A percentile compares a stretch with the other conserved stretches of the same genome.
Evolutionary conservation across 768 basidiomycete species (phyloP).

Genomic region (Sistotremastrum suecicum): DNA sequence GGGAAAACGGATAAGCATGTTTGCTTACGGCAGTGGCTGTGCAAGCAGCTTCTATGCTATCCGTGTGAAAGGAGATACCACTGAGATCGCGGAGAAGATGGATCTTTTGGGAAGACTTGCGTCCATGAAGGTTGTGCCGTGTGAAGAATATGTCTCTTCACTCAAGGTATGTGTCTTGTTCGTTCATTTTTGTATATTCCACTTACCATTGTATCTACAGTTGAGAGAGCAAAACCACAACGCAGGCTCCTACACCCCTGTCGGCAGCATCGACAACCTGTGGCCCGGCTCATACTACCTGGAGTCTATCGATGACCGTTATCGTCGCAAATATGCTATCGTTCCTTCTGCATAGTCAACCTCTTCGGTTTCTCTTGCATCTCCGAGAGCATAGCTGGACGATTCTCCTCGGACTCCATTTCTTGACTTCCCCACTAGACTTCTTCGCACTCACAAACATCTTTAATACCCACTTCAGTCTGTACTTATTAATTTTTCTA

Average conservation of each 20-base stretch:
- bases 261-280: slow-evolving; percentile 81
- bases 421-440: neutral
- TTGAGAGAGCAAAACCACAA: slow-evolving; percentile 97
- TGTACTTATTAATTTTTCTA: no score
- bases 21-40: slow-evolving; percentile 93
- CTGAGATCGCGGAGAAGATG: slow-evolving; percentile 68
- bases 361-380: neutral
- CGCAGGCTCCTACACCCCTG: slow-evolving; percentile 68
- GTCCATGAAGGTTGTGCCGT: slow-evolving; percentile 81
- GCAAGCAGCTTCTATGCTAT: slow-evolving; percentile 91
- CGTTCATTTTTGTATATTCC: slow-evolving; percentile 1
- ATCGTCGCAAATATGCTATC: slow-evolving; percentile 74
- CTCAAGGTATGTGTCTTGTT: slow-evolving; percentile 37
- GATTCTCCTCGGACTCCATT: no score
- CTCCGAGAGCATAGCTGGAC: neutral
- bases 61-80: slow-evolving; percentile 76
- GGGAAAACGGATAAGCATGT: slow-evolving; percentile 83
- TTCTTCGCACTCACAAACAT: neutral
- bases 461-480: no score
- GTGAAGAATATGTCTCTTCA: slow-evolving; percentile 83
- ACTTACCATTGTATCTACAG: slow-evolving; percentile 24
- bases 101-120: slow-evolving; percentile 66
- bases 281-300: slow-evolving; percentile 94
- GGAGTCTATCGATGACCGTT: slow-evolving; percentile 77
- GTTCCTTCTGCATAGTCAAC: slow-evolving; percentile 12